Evolutionary conservation across 331 rosid species (phyloP).

Genomic region (Pyracantha coccinea): DNA sequence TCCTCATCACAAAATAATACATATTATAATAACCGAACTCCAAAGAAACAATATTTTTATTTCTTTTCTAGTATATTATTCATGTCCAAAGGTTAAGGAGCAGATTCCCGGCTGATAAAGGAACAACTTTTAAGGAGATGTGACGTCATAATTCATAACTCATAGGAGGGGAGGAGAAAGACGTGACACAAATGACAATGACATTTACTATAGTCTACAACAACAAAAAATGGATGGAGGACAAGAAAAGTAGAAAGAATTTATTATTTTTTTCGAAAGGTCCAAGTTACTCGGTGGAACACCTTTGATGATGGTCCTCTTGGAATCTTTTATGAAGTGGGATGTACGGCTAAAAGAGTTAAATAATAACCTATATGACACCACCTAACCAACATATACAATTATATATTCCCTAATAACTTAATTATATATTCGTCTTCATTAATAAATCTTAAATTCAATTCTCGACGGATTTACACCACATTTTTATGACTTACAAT

Average conservation of each 20-base stretch:
- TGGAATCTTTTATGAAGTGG: constrained; percentile 14
- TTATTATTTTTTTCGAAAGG: not conserved
- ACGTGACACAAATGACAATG: not conserved
- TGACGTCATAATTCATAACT: not conserved
- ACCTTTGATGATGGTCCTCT: constrained; percentile 15
- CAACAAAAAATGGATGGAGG: constrained; percentile 7
- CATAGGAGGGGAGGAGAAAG: not conserved
- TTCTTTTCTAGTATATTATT: not conserved
- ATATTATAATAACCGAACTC: not conserved
- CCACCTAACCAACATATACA: not conserved
- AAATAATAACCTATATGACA: not conserved
- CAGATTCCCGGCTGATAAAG: not conserved
- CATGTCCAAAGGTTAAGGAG: not conserved
- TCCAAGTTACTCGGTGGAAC: constrained; percentile 18
- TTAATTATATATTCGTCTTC: too few relatives aligned
- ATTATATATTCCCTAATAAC: not conserved
- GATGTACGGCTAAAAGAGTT: not conserved
- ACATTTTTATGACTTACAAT: too few relatives aligned
- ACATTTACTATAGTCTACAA: too few relatives aligned
- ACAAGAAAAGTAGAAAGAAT: constrained; percentile 8
- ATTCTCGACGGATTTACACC: accelerated
- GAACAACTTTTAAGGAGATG: not conserved
- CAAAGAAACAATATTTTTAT: not conserved
- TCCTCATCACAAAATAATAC: too few relatives aligned
- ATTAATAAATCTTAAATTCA: accelerated